These are phyloP conservation scores for Pseudopithomyces maydicus DNA, from an alignment of 2,329 filamentous ascomycete species.

Conservation along the genomic window DNA sequence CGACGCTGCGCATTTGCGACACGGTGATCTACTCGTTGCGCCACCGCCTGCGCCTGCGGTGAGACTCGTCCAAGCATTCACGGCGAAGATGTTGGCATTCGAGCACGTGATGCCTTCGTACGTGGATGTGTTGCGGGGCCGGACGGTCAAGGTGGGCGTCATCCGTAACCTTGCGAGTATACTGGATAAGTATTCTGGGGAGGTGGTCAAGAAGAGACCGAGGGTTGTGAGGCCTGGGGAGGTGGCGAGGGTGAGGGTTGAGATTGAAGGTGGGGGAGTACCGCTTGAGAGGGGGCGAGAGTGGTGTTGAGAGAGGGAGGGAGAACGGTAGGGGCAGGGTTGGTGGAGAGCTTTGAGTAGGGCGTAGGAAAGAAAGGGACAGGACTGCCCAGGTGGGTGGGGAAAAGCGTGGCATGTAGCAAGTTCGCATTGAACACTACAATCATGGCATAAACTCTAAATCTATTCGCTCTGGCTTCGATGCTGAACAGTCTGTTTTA, in stretches of 20 bases:
- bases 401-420: no score
- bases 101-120: slow-evolving; percentile 87
- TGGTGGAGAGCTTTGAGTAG: slow-evolving; percentile 63
- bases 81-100: slow-evolving; percentile 84
- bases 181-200: slow-evolving; percentile 78
- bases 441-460: no score
- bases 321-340: slow-evolving; percentile 83
- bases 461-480: no score
- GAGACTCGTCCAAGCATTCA: slow-evolving; percentile 73
- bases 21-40: slow-evolving; percentile 86
- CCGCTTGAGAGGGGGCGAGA: slow-evolving; percentile 78
- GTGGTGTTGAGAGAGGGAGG: slow-evolving; percentile 82
- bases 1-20: slow-evolving; percentile 75
- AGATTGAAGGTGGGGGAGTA: slow-evolving; percentile 65
- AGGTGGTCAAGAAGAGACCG: slow-evolving; percentile 80
- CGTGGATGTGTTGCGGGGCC: slow-evolving; percentile 85
- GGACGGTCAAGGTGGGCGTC: slow-evolving; percentile 76
- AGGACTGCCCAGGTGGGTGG: no score
- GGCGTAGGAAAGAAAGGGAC: not conserved
- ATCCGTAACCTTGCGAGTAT: slow-evolving; percentile 74
- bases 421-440: no score
- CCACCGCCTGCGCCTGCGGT: slow-evolving; percentile 70
- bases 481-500: no score
- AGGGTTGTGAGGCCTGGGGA: slow-evolving; percentile 79
- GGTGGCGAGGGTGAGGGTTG: slow-evolving; percentile 78